These are phyloP conservation scores for Eutrema heterophyllum DNA, from an alignment of 345 rosid genomes.

Conservation along the genomic window DNA sequence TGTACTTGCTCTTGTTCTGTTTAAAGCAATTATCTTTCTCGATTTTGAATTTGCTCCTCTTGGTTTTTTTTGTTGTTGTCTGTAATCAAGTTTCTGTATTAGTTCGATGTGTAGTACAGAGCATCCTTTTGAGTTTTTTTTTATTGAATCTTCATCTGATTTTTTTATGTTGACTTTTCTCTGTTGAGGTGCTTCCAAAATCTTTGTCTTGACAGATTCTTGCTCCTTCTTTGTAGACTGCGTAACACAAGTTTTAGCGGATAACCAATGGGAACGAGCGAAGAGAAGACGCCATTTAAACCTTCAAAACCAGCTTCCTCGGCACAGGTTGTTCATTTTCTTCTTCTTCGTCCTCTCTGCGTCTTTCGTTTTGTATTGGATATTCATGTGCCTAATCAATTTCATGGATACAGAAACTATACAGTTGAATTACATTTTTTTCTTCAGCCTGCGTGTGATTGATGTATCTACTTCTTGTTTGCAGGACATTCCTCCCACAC, in stretches of 20 bases:
- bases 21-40: neutral
- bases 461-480: slow-evolving; percentile 3
- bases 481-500: slow-evolving; percentile 71
- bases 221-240: neutral
- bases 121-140: neutral
- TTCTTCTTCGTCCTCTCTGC: neutral
- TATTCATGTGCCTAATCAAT: neutral
- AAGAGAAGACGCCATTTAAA: slow-evolving; percentile 64
- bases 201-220: neutral
- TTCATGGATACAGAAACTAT: neutral
- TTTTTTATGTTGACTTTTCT: neutral
- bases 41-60: neutral
- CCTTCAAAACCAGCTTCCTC: slow-evolving; percentile 71
- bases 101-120: neutral
- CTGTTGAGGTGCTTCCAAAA: neutral
- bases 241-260: neutral
- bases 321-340: slow-evolving; percentile 43
- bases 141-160: neutral
- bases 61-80: neutral
- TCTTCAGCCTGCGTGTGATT: neutral
- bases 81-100: slow-evolving; percentile 2
- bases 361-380: neutral
- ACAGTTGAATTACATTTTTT: neutral
- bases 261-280: slow-evolving; percentile 59
- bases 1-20: neutral